phyloP scores from a whole-genome alignment of 352 stramenopile genomes.

The Phytophthora nicotianae region DNA sequence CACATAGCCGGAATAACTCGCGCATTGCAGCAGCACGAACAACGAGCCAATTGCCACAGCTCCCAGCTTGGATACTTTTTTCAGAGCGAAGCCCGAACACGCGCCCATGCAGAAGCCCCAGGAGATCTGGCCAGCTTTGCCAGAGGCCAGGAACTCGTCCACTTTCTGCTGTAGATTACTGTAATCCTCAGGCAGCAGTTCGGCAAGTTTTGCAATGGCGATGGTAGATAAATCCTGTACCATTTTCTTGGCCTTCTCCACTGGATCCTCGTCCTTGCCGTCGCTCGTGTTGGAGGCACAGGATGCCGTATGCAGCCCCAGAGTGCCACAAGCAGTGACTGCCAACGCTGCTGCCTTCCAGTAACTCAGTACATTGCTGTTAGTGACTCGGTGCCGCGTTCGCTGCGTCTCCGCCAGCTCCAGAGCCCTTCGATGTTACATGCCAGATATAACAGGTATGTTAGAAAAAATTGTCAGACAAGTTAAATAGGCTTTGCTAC shows the following conservation, averaged over 20 bases:
- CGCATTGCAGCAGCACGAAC: constrained; percentile 90
- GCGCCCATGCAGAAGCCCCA: constrained; percentile 92
- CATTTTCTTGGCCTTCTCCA: constrained; percentile 71
- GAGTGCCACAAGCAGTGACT: constrained; percentile 10
- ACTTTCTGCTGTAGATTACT: constrained; percentile 56
- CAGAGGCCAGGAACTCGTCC: constrained; percentile 67
- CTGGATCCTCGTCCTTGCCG: constrained; percentile 52
- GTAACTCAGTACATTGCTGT: constrained; percentile 27
- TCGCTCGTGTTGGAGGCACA: constrained; percentile 28
- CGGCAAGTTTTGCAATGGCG: constrained; percentile 42
- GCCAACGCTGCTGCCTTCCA: constrained; percentile 31
- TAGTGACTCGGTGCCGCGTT: constrained; percentile 11
- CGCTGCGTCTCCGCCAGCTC: constrained; percentile 6
- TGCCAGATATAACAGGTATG: constrained; percentile 7
- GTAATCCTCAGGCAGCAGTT: constrained; percentile 47
- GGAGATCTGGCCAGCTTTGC: constrained; percentile 80
- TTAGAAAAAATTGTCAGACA: constrained; percentile 1
- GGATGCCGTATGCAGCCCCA: constrained; percentile 15
- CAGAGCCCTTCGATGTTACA: constrained; percentile 12
- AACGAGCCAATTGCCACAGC: constrained; percentile 83
- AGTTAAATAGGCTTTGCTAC: not conserved
- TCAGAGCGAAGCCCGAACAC: constrained; percentile 90
- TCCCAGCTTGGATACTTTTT: constrained; percentile 91
- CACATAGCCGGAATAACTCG: constrained; percentile 91
- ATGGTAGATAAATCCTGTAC: constrained; percentile 47